Base-by-base conservation (phyloP, 1,284 basidiomycete species). In the Laetiporus sulphureus region DNA sequence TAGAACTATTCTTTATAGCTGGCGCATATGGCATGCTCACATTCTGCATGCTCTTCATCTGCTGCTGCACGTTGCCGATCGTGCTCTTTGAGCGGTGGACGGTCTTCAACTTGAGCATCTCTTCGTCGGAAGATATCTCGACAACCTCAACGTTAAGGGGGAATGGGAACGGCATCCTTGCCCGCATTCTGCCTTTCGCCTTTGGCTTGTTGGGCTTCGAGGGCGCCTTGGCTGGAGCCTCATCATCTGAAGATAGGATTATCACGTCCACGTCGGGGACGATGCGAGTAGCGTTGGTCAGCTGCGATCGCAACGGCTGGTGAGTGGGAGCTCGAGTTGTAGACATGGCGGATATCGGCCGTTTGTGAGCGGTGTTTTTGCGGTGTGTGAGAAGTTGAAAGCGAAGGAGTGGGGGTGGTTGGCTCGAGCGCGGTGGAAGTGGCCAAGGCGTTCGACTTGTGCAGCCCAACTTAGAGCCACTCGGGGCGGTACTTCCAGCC, bases 161-260 rank as follows among this genome's bases (percentile, higher is more conserved):
- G 58, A 49, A 50, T n/a, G n/a, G n/a, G n/a, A n/a, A n/a, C n/a
- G n/a, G n/a, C n/a, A n/a, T n/a, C n/a, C n/a, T n/a, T n/a, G n/a
- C n/a, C n/a, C n/a, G 66, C 60, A 50, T 40, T 56, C 54, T 40
- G 38, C 53, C 39, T 23, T 54, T 44, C 45, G 29, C 22, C 45
- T 40, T 51, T 21, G 43, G 13, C 32, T 24, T 23, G 21, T 30
- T n/a, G 20, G 18, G 5, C 32, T 18, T 12, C 23, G 13, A 7
- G 41, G 15, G 5, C 13, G 40, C 15, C 36, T 21, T 23, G 48
- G 7, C 41, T 32, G 43, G 47, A 32, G 63, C 59, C 34, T 73
- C 72, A 36, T 74, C 72, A 50, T 77, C 76, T 22, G 73, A 77
- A 24, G 76, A 79, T 32, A 79, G 70, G 54, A 77, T 67, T 49